Evolutionary conservation across 2,329 filamentous ascomycete genomes (phyloP), one percentile per base, ranked within the genome.

Genomic region (Bipolaris victoriae): DNA sequence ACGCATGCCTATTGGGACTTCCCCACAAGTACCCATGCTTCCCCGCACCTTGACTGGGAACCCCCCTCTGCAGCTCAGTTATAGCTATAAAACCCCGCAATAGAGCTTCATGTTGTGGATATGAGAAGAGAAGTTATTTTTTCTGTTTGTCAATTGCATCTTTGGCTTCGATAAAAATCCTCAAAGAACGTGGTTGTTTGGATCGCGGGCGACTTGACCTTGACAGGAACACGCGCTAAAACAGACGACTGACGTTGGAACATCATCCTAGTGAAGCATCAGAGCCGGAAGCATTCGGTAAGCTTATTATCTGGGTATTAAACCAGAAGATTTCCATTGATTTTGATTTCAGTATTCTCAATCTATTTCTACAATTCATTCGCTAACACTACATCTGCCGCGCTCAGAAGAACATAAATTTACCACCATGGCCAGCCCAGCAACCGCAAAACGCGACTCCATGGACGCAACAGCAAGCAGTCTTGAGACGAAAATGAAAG

Each of bases 71-170:
- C 29, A 49, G 44, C 49, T 35, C 45, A 55, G 45, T 46, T 7
- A 56, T 45, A 68, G 62, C 66, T 69, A 68, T 68, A 70, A 65
- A 69, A 68, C 62, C 65, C 67, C 63, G 59, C 60, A 18, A 54
- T 47, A 51, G 54, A 36, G 22, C 39, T 51, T 33, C 26, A n/a
- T 26, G 20, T 36, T 35, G 40, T 39, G 9, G 16, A n/a, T n/a
- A 26, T 47, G 10, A 11, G 13, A 22, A 13, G 11, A 50, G 11
- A 31, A 35, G 10, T 33, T n/a, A 7, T 40, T 29, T 41, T 57
- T 7, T 10, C 35, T 35, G 3, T 26, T 22, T 20, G 29, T 46
- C 33, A 15, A n/a, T 51, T 36, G 20, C 33, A 33, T 29, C 33
- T 48, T 24, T 29, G 9, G 6, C 35, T 18, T n/a, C 31, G 18